phyloP scores from a whole-genome alignment of 148 eudicot genomes.

The Arbutus unedo region DNA sequence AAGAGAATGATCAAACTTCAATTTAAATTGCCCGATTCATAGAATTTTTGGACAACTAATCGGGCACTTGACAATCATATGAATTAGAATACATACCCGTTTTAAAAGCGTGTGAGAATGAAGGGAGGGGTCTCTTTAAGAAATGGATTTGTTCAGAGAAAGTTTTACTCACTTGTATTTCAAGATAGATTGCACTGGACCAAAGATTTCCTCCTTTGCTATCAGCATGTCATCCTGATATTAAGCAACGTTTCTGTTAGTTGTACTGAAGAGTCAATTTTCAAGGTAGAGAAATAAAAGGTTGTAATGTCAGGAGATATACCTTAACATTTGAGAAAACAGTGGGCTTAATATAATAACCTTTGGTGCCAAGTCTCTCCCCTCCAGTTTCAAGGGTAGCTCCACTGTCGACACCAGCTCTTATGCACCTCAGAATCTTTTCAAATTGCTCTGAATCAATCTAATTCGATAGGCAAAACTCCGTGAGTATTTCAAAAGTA shows the following conservation, averaged over 20 bases:
- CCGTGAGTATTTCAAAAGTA: neutral
- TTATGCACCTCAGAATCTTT: conserved; percentile 67
- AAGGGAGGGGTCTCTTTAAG: neutral
- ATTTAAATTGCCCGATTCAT: neutral
- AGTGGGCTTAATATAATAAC: conserved; percentile 79
- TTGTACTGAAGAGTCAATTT: neutral
- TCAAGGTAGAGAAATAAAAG: neutral
- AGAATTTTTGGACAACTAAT: neutral
- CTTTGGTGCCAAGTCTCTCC: conserved; percentile 61
- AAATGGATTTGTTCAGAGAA: neutral
- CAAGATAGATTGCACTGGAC: conserved; percentile 77
- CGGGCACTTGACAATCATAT: neutral
- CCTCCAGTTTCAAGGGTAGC: conserved; percentile 92
- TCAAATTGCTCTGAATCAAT: conserved; percentile 64
- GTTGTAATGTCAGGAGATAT: neutral
- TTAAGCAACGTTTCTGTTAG: neutral
- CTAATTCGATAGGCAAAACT: conserved; percentile 25
- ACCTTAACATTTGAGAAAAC: conserved; percentile 94
- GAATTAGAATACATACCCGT: neutral
- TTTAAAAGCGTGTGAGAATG: neutral
- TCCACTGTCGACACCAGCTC: conserved; percentile 60
- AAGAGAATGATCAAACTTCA: no score
- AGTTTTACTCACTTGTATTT: conserved; percentile 62
- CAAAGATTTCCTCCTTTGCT: conserved; percentile 87
- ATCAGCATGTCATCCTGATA: conserved; percentile 82